Evolutionary conservation across 768 basidiomycete genomes (phyloP).

Genomic region (Lanmaoa rubissima): DNA sequence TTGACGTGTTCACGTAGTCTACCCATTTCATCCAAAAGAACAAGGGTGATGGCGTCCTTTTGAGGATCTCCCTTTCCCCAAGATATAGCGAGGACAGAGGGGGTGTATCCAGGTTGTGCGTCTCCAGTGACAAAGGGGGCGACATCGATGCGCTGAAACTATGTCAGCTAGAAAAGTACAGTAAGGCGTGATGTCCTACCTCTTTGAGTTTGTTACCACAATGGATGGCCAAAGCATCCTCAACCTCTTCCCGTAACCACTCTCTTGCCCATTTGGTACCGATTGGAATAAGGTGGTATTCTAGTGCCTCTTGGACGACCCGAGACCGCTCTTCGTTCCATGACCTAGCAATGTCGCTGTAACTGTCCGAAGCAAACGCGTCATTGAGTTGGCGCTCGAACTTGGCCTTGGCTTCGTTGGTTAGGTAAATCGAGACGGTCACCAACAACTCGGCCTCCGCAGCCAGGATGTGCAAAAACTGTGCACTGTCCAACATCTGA

Average conservation of each 20-base stretch:
- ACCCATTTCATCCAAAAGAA: constrained; percentile 86
- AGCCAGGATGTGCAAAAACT: constrained; percentile 87
- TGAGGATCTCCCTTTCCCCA: constrained; percentile 95
- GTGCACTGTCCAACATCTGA: constrained; percentile 67
- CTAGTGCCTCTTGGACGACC: constrained; percentile 75
- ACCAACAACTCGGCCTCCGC: constrained; percentile 91
- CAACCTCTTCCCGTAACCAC: constrained; percentile 85
- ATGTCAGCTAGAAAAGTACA: constrained; percentile 12
- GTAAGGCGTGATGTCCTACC: constrained; percentile 44
- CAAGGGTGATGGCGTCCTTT: constrained; percentile 82
- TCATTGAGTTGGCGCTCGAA: constrained; percentile 77
- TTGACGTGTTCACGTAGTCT: constrained; percentile 87
- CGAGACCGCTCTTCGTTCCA: constrained; percentile 89
- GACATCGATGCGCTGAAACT: constrained; percentile 71
- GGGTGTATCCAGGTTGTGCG: constrained; percentile 66
- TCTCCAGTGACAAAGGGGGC: constrained; percentile 65
- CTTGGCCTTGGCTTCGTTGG: constrained; percentile 55
- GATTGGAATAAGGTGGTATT: constrained; percentile 79
- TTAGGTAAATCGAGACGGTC: constrained; percentile 67
- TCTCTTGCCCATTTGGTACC: constrained; percentile 89
- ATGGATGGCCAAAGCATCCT: constrained; percentile 71
- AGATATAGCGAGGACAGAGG: constrained; percentile 85
- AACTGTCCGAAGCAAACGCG: constrained; percentile 81
- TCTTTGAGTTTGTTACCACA: constrained; percentile 68
- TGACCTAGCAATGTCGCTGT: constrained; percentile 78